phyloP scores from a whole-genome alignment of 2,329 filamentous ascomycete species.

The Bipolaris oryzae region DNA sequence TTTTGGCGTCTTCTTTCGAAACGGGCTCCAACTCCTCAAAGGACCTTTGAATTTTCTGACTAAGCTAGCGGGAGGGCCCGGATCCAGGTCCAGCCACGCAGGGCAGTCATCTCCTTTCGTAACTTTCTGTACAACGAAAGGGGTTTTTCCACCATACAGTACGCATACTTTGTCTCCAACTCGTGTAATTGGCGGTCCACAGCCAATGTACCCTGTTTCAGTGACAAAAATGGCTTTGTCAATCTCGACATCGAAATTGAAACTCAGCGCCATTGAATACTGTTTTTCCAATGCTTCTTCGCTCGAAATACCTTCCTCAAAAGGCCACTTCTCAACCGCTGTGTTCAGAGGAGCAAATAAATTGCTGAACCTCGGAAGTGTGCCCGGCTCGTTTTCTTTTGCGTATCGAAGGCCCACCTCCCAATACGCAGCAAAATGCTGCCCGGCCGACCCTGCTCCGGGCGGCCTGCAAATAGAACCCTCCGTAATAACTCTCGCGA shows the following conservation, averaged over 20 bases:
- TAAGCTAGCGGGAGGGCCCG: background rate
- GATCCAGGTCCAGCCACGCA: conserved; percentile 4
- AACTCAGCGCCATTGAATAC: background rate
- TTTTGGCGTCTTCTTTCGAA: background rate
- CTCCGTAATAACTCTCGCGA: background rate
- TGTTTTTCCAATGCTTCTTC: background rate
- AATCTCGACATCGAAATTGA: background rate
- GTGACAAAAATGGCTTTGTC: conserved; percentile 2
- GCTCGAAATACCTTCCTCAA: background rate
- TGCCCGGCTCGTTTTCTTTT: background rate
- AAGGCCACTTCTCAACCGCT: background rate
- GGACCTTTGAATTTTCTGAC: background rate
- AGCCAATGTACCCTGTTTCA: conserved; percentile 4
- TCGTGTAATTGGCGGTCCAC: background rate
- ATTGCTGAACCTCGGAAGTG: background rate
- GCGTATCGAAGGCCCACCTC: background rate
- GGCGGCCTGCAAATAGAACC: background rate
- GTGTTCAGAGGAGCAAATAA: background rate
- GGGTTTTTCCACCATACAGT: conserved; percentile 2
- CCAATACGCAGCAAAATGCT: conserved; percentile 6
- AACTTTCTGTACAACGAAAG: conserved; percentile 7
- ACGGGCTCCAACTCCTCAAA: background rate
- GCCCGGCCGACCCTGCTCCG: background rate
- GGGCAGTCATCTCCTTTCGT: background rate
- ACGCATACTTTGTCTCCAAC: conserved; percentile 9